phyloP scores from a whole-genome alignment of 2,329 filamentous ascomycete genomes.

The Chrysosporium queenslandicum region DNA sequence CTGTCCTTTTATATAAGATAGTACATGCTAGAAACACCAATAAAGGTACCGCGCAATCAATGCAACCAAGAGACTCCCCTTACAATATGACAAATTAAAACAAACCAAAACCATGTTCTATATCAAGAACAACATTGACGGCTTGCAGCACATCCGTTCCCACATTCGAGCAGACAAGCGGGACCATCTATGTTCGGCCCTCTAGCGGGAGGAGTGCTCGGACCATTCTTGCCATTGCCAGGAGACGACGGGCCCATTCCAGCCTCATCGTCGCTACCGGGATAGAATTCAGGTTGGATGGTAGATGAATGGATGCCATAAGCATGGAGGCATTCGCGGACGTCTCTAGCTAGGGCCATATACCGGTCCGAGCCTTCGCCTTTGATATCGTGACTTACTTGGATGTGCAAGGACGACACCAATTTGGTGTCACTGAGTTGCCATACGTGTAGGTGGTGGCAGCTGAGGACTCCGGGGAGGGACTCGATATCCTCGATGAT shows the following conservation, averaged over 20 bases:
- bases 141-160: constrained; percentile 35
- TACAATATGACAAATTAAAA: too few species aligned
- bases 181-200: constrained; percentile 22
- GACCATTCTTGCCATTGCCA: constrained; percentile 11
- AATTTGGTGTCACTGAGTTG: constrained; percentile 92
- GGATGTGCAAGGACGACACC: constrained; percentile 85
- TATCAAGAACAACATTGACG: constrained; percentile 33
- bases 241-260: not conserved
- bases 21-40: not conserved
- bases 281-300: constrained; percentile 77
- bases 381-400: constrained; percentile 81
- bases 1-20: not conserved
- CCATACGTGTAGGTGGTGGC: constrained; percentile 96
- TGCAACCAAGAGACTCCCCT: not conserved
- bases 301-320: constrained; percentile 96
- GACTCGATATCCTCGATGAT: constrained; percentile 84
- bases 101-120: not conserved
- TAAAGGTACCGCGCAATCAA: not conserved
- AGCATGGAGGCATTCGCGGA: constrained; percentile 79
- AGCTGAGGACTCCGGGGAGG: constrained; percentile 76
- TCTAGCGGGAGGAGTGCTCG: constrained; percentile 2
- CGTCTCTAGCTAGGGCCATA: constrained; percentile 77
- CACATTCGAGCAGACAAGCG: constrained; percentile 40
- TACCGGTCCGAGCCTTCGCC: constrained; percentile 68
- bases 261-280: constrained; percentile 30